Base-by-base conservation (phyloP, 2,329 filamentous ascomycete species). In the Talaromyces sp. region DNA sequence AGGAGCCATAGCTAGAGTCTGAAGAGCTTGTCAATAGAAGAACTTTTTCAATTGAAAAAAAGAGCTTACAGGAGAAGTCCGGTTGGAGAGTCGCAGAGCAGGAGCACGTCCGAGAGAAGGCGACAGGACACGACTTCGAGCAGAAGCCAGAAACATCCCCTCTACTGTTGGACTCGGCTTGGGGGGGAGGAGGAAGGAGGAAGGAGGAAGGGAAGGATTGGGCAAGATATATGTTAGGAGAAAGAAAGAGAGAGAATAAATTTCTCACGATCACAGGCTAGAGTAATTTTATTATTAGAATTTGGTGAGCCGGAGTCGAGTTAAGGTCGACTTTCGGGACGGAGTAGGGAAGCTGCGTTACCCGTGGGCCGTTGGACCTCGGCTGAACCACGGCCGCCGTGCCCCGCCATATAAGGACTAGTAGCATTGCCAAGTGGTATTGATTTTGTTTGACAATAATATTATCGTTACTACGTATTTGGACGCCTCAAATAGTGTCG, bases 121-220 rank as follows among this genome's bases (percentile, higher is more conserved):
- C 62, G 74, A 73, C 64, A 59, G 44, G 52, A 78, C 71, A 71
- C 76, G 76, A 71, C 73, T 74, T 71, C 76, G 69, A 65, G 74
- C 72, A 72, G 75, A 72, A 69, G 75, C 75, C 68, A 73, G 71
- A 70, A 78, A 78, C 76, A 78, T 78, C 68, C 71, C 74, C 73
- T 71, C 66, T 62, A 64, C 63, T 65, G 60, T 69, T 47, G 11
- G 44, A 13, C 44, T 47, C 44, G 15, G 57, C 36, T 56, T 57
- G 53, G 44, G 10, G 56, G 65, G 62, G 59, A 53, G 10, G 56
- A 65, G 62, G 59, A 53, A 33, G 60, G 59, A 44, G 58, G 67
- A 57, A 61, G 55, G 47, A 56, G 53, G 32, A 47, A 60, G 39
- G 36, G 62, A 58, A 62, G 64, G 65, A 61, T 22, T 44, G 44